These are phyloP conservation scores for Parastagonospora avenae DNA, from an alignment of 2,329 filamentous ascomycete species.

Conservation along the genomic window DNA sequence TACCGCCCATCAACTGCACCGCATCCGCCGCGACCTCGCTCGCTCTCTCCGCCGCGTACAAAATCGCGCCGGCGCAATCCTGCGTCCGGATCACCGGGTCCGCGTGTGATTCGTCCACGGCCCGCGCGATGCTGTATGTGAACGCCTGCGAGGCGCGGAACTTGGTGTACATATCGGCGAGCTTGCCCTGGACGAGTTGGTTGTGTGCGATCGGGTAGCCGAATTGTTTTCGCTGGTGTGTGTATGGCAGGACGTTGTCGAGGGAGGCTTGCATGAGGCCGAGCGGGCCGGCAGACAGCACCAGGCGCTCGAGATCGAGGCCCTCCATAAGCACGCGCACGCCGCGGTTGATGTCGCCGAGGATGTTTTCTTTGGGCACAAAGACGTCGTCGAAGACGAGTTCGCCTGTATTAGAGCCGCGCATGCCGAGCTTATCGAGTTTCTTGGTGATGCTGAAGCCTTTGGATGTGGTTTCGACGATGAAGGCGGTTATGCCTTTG, in stretches of 20 bases:
- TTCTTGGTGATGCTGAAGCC: constrained; percentile 90
- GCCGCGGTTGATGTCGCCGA: constrained; percentile 80
- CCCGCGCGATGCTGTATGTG: constrained; percentile 80
- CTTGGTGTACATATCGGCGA: constrained; percentile 98
- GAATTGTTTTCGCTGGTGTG: constrained; percentile 89
- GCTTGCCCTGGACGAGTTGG: constrained; percentile 88
- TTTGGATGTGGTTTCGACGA: constrained; percentile 71
- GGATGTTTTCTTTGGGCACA: constrained; percentile 79
- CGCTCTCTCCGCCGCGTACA: constrained; percentile 90
- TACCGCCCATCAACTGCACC: constrained; percentile 91
- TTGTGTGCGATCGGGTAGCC: constrained; percentile 84
- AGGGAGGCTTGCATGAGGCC: constrained; percentile 93
- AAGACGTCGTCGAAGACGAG: constrained; percentile 90
- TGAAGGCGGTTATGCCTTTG: constrained; percentile 94
- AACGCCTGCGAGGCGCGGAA: constrained; percentile 82
- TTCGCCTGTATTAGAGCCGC: constrained; percentile 94
- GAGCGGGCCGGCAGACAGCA: constrained; percentile 86
- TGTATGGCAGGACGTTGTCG: constrained; percentile 85
- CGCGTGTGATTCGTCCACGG: constrained; percentile 64
- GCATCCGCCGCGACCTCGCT: constrained; percentile 86
- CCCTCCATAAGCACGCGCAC: constrained; percentile 95
- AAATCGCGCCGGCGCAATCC: constrained; percentile 91
- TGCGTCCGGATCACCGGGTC: constrained; percentile 74
- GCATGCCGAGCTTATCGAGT: constrained; percentile 98
- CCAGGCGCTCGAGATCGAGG: constrained; percentile 88